phyloP scores from a whole-genome alignment of 1,284 basidiomycete genomes.

The Leccinum pseudoinsigne region DNA sequence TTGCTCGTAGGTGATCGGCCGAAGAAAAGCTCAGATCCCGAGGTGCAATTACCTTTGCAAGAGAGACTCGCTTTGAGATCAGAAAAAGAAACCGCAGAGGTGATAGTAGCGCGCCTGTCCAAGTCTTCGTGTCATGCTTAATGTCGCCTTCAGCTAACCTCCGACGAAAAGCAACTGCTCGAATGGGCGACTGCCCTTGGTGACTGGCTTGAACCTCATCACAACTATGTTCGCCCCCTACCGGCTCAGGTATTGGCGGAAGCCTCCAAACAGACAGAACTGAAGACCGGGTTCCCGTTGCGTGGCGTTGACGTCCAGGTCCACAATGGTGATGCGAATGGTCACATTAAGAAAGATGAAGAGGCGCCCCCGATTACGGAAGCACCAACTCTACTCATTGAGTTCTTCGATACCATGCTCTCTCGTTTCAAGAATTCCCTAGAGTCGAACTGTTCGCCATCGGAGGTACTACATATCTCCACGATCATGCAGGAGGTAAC shows the following conservation, averaged over 20 bases:
- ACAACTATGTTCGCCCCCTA: slow-evolving; percentile 67
- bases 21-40: slow-evolving; percentile 55
- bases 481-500: slow-evolving; percentile 71
- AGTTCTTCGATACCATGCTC: slow-evolving; percentile 64
- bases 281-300: slow-evolving; percentile 66
- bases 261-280: slow-evolving; percentile 64
- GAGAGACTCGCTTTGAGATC: slow-evolving; percentile 54
- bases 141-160: slow-evolving; percentile 51
- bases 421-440: slow-evolving; percentile 48
- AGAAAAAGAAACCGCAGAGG: slow-evolving; percentile 57
- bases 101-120: slow-evolving; percentile 27
- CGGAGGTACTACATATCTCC: slow-evolving; percentile 66
- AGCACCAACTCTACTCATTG: slow-evolving; percentile 50
- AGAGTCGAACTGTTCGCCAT: slow-evolving; percentile 37
- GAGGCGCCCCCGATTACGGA: slow-evolving; percentile 62
- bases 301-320: slow-evolving; percentile 58
- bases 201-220: slow-evolving; percentile 75
- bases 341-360: slow-evolving; percentile 64
- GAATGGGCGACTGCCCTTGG: slow-evolving; percentile 60
- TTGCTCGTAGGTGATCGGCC: slow-evolving; percentile 76
- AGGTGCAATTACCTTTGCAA: slow-evolving; percentile 50
- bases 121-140: background rate
- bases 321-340: slow-evolving; percentile 47
- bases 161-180: slow-evolving; percentile 56
- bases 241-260: slow-evolving; percentile 69